Evolutionary conservation across 2,329 filamentous ascomycete species (phyloP), one percentile per base, ranked within the genome.

Genomic region (Phaeosphaeriaceae sp.): DNA sequence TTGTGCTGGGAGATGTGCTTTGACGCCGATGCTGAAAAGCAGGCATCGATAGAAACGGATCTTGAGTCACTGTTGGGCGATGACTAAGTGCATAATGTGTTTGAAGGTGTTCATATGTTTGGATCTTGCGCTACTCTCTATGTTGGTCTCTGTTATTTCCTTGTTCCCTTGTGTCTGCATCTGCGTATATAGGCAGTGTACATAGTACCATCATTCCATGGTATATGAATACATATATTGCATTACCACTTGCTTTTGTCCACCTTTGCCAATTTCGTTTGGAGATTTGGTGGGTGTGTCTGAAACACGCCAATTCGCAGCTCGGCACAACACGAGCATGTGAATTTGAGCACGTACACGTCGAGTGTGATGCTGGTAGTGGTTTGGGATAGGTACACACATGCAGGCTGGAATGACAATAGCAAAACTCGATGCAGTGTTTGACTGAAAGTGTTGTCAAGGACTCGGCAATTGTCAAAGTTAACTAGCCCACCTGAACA

Each of bases 1-100:
- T 70, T 73, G 28, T 74, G 67, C 69, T 79, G 77, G 76, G 77
- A 74, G 67, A 76, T 67, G 39, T 78, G 69, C 50, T 80, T 78
- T 46, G 77, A 80, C 50, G 71, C 69, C 13, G 74, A 75, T 50
- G 62, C 60, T 0, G 63, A 67, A 50, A 65, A 68, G 54, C 50
- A 60, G 50, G 44, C 52, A 47, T 53, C 42, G 16, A 8, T 51
- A 1, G 54, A 60, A 50, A 42, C 52, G 46, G 56, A 50, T 29
- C 7, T 53, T 2, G 54, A 58, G 11, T 46, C 45, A 8, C 41
- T 53, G 15, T 35, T 50, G 16, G 48, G 50, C 6, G 49, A 52
- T 21, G 48, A 60, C 11, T 43, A 46, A 33, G 37, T 48, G 40
- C 35, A 50, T 41, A 12, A 44, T 54, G 45, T 45, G 32, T 42